phyloP scores from a whole-genome alignment of 1,284 basidiomycete species.

The Takashimella tepidaria region DNA sequence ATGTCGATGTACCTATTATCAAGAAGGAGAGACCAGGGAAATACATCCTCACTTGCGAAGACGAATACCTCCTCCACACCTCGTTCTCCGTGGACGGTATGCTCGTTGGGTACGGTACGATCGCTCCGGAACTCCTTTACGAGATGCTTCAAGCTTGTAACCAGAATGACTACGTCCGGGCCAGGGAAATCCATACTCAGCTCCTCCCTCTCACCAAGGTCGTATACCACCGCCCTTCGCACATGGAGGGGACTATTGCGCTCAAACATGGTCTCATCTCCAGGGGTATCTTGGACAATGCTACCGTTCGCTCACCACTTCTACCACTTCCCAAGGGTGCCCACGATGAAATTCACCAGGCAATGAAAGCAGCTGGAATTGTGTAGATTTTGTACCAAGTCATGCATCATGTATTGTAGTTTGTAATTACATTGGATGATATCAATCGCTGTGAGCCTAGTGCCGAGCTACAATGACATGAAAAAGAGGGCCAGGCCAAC shows the following conservation, averaged over 20 bases:
- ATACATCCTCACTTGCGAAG: conserved; percentile 13
- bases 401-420: too few relatives aligned
- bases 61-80: conserved; percentile 17
- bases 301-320: conserved; percentile 5
- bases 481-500: too few relatives aligned
- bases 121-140: conserved; percentile 12
- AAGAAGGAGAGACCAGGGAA: conserved; percentile 8
- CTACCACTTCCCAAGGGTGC: conserved; percentile 6
- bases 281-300: conserved; percentile 5
- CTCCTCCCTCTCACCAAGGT: conserved; percentile 16
- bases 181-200: conserved; percentile 7
- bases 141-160: conserved; percentile 10
- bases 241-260: conserved; percentile 10
- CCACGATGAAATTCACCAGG: conserved; percentile 6
- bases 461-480: too few relatives aligned
- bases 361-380: conserved; percentile 3
- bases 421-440: too few relatives aligned
- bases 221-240: conserved; percentile 9
- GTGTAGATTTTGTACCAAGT: too few relatives aligned
- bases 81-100: conserved; percentile 9
- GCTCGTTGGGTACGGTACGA: conserved; percentile 13
- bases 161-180: conserved; percentile 9
- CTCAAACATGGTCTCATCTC: conserved; percentile 9
- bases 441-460: too few relatives aligned
- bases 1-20: conserved; percentile 15